phyloP scores from a whole-genome alignment of 129 eudicot genomes.

The Arctium minus region DNA sequence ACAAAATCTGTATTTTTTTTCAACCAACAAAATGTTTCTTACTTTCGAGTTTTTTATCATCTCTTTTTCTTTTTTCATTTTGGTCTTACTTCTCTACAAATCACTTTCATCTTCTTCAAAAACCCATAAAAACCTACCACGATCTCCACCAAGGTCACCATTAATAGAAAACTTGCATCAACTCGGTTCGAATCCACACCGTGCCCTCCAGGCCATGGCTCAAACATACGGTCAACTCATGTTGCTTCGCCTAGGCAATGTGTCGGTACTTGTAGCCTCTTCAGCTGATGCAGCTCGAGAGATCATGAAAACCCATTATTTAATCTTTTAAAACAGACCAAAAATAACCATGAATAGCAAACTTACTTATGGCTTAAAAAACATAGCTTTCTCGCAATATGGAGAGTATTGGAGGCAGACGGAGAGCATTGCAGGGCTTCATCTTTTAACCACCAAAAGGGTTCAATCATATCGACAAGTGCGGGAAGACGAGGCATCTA shows the following conservation, averaged over 20 bases:
- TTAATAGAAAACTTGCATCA: conserved; percentile 45
- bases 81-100: conserved; percentile 17
- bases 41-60: background rate
- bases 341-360: background rate
- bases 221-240: conserved; percentile 34
- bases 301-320: conserved; percentile 46
- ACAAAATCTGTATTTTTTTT: background rate
- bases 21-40: background rate
- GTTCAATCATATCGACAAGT: conserved; percentile 12
- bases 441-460: conserved; percentile 17
- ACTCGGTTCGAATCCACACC: conserved; percentile 36
- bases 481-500: conserved; percentile 32
- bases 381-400: conserved; percentile 24
- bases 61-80: background rate
- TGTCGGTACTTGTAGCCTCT: conserved; percentile 32
- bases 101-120: background rate
- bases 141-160: conserved; percentile 42
- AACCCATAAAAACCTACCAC: conserved; percentile 24
- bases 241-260: conserved; percentile 34
- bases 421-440: conserved; percentile 39
- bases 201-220: conserved; percentile 24
- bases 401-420: conserved; percentile 41
- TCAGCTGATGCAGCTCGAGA: conserved; percentile 35
- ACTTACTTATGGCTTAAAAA: conserved; percentile 17
- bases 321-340: conserved; percentile 30